Evolutionary conservation across 495 filamentous ascomycete genomes (phyloP).

Genomic region (Lichenothelia convexa): DNA sequence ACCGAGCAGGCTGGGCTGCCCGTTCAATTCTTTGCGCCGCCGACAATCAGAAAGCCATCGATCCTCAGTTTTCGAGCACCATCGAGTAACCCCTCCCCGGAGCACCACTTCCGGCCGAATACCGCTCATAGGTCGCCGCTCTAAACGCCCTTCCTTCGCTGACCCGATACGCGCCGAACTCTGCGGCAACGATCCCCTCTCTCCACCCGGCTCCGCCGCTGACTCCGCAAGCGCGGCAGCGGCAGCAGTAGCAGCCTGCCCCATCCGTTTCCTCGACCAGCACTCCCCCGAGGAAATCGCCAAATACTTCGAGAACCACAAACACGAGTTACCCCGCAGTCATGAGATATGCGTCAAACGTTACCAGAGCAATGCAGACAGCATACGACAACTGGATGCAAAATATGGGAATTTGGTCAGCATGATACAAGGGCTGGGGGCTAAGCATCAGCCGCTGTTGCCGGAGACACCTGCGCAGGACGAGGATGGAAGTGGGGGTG

Average conservation of each 20-base stretch:
- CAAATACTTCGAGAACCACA: slow-evolving; percentile 75
- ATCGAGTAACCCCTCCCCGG: slow-evolving; percentile 11
- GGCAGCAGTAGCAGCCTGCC: slow-evolving; percentile 38
- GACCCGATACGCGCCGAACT: slow-evolving; percentile 46
- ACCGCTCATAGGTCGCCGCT: slow-evolving; percentile 20
- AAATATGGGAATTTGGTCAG: slow-evolving; percentile 79
- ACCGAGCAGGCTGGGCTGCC: slow-evolving; percentile 41
- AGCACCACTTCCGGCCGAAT: slow-evolving; percentile 18
- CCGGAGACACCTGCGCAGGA: slow-evolving; percentile 42
- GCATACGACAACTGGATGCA: slow-evolving; percentile 67
- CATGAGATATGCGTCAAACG: slow-evolving; percentile 79
- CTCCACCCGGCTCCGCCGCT: slow-evolving; percentile 32
- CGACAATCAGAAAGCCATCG: slow-evolving; percentile 9
- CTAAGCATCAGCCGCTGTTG: slow-evolving; percentile 66
- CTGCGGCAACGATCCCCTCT: slow-evolving; percentile 29
- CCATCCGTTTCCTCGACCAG: slow-evolving; percentile 75
- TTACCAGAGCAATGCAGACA: slow-evolving; percentile 65
- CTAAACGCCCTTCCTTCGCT: slow-evolving; percentile 15
- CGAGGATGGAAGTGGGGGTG: slow-evolving; percentile 24
- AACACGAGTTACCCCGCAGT: slow-evolving; percentile 77
- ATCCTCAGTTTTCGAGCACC: slow-evolving; percentile 8
- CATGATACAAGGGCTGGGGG: slow-evolving; percentile 75
- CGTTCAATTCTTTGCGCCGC: slow-evolving; percentile 27
- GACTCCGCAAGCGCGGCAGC: slow-evolving; percentile 19
- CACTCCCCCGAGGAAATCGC: slow-evolving; percentile 84